Conservation (phyloP, 1,284 basidiomycete species). For the Sporisorium iseilematis-ciliati region DNA sequence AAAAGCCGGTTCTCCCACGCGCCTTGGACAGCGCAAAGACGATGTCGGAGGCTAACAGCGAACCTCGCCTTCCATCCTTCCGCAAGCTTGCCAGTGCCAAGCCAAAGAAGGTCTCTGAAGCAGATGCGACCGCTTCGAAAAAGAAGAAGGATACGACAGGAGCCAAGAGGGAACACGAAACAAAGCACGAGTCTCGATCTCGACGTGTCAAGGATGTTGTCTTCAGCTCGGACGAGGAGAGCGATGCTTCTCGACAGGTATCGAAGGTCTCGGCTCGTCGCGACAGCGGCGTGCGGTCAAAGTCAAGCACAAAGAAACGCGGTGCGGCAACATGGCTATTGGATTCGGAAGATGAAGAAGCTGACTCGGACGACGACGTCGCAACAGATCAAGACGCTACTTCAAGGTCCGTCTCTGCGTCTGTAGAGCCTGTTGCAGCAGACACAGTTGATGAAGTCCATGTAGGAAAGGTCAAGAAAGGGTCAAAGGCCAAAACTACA, state of each 20-base stretch:
- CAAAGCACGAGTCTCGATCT: slow-evolving; percentile 12
- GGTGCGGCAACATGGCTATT: slow-evolving; percentile 24
- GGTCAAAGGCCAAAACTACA: slow-evolving; percentile 16
- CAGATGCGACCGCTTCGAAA: slow-evolving; percentile 6
- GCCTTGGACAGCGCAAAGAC: slow-evolving; percentile 3
- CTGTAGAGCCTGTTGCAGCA: slow-evolving; percentile 20
- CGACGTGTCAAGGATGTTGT: slow-evolving; percentile 4
- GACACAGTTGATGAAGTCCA: slow-evolving; percentile 11
- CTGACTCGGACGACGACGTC: slow-evolving; percentile 25
- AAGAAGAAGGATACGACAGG: slow-evolving; percentile 8
- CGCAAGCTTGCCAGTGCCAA: slow-evolving; percentile 27
- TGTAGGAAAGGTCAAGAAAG: slow-evolving; percentile 23
- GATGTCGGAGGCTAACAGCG: slow-evolving; percentile 2
- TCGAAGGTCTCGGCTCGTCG: not conserved
- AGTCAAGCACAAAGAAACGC: slow-evolving; percentile 23
- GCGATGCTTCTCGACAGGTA: slow-evolving; percentile 8
- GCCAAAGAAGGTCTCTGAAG: slow-evolving; percentile 12
- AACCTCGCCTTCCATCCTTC: slow-evolving; percentile 50
- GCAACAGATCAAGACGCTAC: slow-evolving; percentile 14
- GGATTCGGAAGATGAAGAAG: slow-evolving; percentile 28
- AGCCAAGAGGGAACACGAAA: slow-evolving; percentile 7
- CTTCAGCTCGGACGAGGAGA: slow-evolving; percentile 26
- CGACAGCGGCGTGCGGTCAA: slow-evolving; percentile 6
- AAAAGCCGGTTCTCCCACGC: slow-evolving; percentile 10
- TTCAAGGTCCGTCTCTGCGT: slow-evolving; percentile 32